A percentile compares a stretch with the other conserved stretches of the same genome.
Evolutionary conservation across 495 filamentous ascomycete genomes (phyloP).

Genomic region (Hypomontagnella submonticulosa): DNA sequence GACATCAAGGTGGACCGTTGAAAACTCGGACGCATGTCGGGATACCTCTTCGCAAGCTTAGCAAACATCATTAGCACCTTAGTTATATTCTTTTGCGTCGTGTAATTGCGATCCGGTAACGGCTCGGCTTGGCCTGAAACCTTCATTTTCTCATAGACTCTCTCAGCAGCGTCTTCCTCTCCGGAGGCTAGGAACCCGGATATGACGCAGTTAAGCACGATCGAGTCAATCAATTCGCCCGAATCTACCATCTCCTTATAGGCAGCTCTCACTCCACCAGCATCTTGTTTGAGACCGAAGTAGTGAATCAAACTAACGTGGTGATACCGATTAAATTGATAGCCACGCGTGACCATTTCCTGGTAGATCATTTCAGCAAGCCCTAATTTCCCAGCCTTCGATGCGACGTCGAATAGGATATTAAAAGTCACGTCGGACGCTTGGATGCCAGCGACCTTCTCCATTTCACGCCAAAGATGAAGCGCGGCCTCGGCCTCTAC

Average conservation of each 20-base stretch:
- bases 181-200: conserved; percentile 76
- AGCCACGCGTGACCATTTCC: conserved; percentile 77
- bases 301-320: conserved; percentile 85
- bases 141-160: conserved; percentile 87
- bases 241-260: conserved; percentile 81
- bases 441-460: conserved; percentile 71
- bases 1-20: conserved; percentile 66
- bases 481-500: conserved; percentile 77
- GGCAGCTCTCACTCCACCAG: conserved; percentile 71
- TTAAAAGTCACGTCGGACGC: conserved; percentile 83
- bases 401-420: conserved; percentile 88
- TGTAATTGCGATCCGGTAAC: conserved; percentile 55
- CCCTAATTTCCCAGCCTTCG: conserved; percentile 81
- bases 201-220: conserved; percentile 86
- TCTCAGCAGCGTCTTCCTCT: conserved; percentile 76
- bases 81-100: conserved; percentile 62
- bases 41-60: conserved; percentile 53
- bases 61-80: conserved; percentile 66
- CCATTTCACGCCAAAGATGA: conserved; percentile 89
- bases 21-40: conserved; percentile 55
- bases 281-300: conserved; percentile 75
- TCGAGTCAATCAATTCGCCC: conserved; percentile 89
- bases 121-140: conserved; percentile 52
- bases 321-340: conserved; percentile 76
- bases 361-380: conserved; percentile 85